Percentiles rank a stretch among this genome's conserved stretches.
These are phyloP conservation scores for Plenodomus biglobosus DNA, from an alignment of 2,329 filamentous ascomycete genomes.

Conservation along the genomic window DNA sequence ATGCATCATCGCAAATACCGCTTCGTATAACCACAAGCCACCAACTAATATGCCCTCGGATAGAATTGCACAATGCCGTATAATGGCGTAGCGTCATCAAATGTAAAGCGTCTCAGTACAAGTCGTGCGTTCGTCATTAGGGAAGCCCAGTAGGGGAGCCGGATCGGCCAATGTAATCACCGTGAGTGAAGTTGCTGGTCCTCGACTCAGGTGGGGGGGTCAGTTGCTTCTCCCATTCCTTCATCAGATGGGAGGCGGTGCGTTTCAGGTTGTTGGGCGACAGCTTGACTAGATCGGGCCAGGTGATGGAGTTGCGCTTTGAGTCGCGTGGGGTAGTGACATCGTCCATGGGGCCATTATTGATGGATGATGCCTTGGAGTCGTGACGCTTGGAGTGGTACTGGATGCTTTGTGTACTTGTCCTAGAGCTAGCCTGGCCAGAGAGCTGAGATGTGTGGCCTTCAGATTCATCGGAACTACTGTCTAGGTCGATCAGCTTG, in stretches of 20 bases:
- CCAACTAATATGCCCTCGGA: slow-evolving; percentile 12
- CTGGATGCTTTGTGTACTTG: slow-evolving; percentile 58
- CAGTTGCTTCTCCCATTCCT: slow-evolving; percentile 84
- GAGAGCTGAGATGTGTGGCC: slow-evolving; percentile 49
- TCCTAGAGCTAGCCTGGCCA: slow-evolving; percentile 53
- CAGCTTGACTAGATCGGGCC: slow-evolving; percentile 71
- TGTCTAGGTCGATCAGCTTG: slow-evolving; percentile 42
- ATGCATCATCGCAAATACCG: slow-evolving; percentile 12
- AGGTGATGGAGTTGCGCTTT: slow-evolving; percentile 54
- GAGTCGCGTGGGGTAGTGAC: slow-evolving; percentile 22
- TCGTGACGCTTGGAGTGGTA: slow-evolving; percentile 47
- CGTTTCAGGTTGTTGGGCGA: slow-evolving; percentile 76
- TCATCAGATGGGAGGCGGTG: slow-evolving; percentile 83
- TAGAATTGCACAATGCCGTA: slow-evolving; percentile 33
- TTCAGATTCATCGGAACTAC: slow-evolving; percentile 54
- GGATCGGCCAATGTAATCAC: slow-evolving; percentile 41
- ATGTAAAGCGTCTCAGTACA: slow-evolving; percentile 7
- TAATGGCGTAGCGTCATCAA: slow-evolving; percentile 37
- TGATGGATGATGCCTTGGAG: slow-evolving; percentile 42
- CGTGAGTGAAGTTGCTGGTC: slow-evolving; percentile 33
- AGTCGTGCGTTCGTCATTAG: slow-evolving; percentile 19
- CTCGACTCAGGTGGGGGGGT: slow-evolving; percentile 51
- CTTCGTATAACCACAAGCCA: slow-evolving; percentile 24
- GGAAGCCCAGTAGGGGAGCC: slow-evolving; percentile 23
- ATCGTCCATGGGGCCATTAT: slow-evolving; percentile 24